A percentile compares a stretch with the other conserved stretches of the same genome.
Evolutionary conservation across 1,284 basidiomycete species (phyloP).

Genomic region (Malassezia pachydermatis): DNA sequence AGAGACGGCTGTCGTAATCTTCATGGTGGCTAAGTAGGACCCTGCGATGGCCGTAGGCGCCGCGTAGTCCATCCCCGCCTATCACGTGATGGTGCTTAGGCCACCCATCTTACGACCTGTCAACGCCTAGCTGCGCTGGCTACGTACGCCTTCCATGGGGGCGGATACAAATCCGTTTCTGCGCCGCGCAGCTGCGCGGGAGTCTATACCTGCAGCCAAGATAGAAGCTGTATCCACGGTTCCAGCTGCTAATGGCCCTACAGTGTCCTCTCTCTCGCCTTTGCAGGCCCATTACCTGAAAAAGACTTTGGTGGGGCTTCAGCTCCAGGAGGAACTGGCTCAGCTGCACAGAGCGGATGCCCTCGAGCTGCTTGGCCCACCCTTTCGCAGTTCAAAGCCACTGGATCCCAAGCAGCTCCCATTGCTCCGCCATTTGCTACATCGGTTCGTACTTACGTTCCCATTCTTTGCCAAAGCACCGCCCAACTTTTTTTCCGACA

Average conservation of each 20-base stretch:
- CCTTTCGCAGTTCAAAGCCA: slow-evolving; percentile 22
- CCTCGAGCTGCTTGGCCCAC: slow-evolving; percentile 43
- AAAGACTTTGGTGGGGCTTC: slow-evolving; percentile 77
- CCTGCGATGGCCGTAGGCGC: not conserved
- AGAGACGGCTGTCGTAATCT: slow-evolving; percentile 11
- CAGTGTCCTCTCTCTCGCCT: slow-evolving; percentile 65
- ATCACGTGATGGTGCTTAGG: slow-evolving; percentile 17
- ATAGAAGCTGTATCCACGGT: not conserved
- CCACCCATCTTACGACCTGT: not conserved
- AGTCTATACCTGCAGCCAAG: not conserved
- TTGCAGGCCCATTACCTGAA: slow-evolving; percentile 88
- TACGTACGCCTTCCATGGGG: not conserved
- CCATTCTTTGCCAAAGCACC: slow-evolving; percentile 43
- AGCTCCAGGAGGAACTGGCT: slow-evolving; percentile 55
- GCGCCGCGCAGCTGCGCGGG: not conserved
- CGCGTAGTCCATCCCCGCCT: too few relatives aligned
- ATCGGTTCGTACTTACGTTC: slow-evolving; percentile 45
- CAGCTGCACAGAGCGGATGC: slow-evolving; percentile 25
- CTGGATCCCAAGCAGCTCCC: slow-evolving; percentile 20
- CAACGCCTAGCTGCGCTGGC: not conserved
- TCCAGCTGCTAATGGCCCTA: not conserved
- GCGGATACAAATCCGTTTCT: slow-evolving; percentile 13
- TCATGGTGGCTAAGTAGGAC: slow-evolving; percentile 9
- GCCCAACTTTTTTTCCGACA: slow-evolving; percentile 44
- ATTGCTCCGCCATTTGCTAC: slow-evolving; percentile 42